Conservation (phyloP, 257 asterid species). For the Mentha longifolia region DNA sequence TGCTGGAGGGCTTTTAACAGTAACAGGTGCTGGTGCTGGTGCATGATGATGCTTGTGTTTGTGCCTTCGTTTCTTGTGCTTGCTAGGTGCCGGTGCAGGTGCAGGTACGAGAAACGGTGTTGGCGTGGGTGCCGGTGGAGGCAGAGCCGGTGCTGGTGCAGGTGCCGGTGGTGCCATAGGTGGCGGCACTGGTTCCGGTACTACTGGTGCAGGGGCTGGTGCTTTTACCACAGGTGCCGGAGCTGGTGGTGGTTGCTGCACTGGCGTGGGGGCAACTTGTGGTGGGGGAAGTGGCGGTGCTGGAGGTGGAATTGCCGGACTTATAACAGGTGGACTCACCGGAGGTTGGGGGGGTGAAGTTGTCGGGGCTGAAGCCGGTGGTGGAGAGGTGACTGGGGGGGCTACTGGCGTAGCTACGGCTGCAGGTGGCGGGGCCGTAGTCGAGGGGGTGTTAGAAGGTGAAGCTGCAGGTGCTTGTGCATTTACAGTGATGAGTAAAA, state of each 20-base stretch:
- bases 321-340: slow-evolving; percentile 52
- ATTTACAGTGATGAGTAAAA: slow-evolving; percentile 54
- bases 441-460: slow-evolving; percentile 53
- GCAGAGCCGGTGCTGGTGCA: slow-evolving; percentile 56
- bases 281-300: slow-evolving; percentile 36
- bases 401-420: slow-evolving; percentile 50
- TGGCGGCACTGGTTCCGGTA: slow-evolving; percentile 59
- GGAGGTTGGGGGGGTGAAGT: slow-evolving; percentile 64
- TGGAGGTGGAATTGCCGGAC: slow-evolving; percentile 51
- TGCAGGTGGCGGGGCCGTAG: slow-evolving; percentile 48
- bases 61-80: slow-evolving; percentile 52
- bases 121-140: slow-evolving; percentile 59
- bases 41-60: slow-evolving; percentile 64
- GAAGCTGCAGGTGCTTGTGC: slow-evolving; percentile 88
- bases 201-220: slow-evolving; percentile 63
- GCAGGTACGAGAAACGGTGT: slow-evolving; percentile 25
- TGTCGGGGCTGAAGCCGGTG: slow-evolving; percentile 51
- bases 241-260: slow-evolving; percentile 44
- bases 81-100: slow-evolving; percentile 67
- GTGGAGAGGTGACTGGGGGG: slow-evolving; percentile 45
- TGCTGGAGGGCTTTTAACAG: slow-evolving; percentile 90
- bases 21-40: slow-evolving; percentile 89
- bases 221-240: slow-evolving; percentile 48
- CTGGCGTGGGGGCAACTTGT: slow-evolving; percentile 44
- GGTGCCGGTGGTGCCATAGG: slow-evolving; percentile 50